Evolutionary conservation across 2,329 filamentous ascomycete species (phyloP), one percentile per base, ranked within the genome.

Genomic region (Cladobotryum mycophilum): DNA sequence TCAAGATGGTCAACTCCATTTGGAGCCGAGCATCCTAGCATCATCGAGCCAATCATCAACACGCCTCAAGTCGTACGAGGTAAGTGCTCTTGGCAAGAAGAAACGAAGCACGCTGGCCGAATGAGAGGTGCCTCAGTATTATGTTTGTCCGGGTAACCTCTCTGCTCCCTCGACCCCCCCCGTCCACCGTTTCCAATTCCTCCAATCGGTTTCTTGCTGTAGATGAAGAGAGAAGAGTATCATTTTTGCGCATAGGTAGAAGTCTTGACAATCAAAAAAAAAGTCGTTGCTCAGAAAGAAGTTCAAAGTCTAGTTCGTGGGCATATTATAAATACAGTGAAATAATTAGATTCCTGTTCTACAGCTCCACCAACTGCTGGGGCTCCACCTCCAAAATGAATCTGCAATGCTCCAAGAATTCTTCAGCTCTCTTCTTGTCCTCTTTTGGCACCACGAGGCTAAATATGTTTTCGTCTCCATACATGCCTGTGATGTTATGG

Each of bases 341-440:
- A 58, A 60, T 52, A 52, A 58, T 54, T 49, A 20, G 17, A 25
- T 45, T 56, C 46, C 53, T 53, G 42, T 17, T 49, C 76, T 68
- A 84, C 65, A 84, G 62, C 38, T 41, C 15, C 44, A 95, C 81
- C 62, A 95, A 70, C 61, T 84, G 78, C 34, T 84, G 88, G 13
- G 89, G 89, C 69, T 93, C 86, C 57, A 81, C 77, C 70, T 95
- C 89, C 59, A 99, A 70, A 22, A 92, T 84, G 42, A 78, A 72
- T 81, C 96, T 96, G 64, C 96, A 80, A 60, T 89, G 82, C 70
- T 92, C 86, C 56, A 99, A 70, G 72, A 96, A 99, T 11, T 85
- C 76, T 62, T 81, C 78, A 13, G 89, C 93, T 61, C 90, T 79
- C 73, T 84, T 81, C 78, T 91, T 87, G 67, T 99, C 93, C 8